Base-by-base conservation (phyloP, 768 basidiomycete species). In the Tulasnella sp. region DNA sequence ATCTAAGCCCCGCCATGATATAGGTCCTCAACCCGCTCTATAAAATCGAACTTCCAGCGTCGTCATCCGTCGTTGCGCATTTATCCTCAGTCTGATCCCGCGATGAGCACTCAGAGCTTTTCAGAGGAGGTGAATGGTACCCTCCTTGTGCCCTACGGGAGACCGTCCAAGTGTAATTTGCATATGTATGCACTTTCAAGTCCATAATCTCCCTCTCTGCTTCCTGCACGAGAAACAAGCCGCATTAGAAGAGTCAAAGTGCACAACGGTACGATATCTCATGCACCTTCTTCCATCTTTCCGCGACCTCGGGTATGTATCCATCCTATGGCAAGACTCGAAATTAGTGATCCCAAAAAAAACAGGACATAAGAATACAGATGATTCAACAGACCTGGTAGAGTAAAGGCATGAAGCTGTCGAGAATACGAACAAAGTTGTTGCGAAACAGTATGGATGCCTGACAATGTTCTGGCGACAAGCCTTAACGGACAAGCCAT, bases 111-210 rank as follows among this genome's bases (percentile, higher is more conserved):
- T 38, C 34, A 15, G 34, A 38, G 15, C 15, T 15, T 7, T 5
- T 38, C 15, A 15, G 34, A 38, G 34, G 34, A 38, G 34, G 34
- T 5, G 5, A 15, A 34, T 41, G 44, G 1, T 7, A 3, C 21
- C 27, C 41, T 9, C 21, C 41, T 43, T 8, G 11, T n/a, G 24
- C 25, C 54, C 34, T 51, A n/a, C 30, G 54, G 15, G 25, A 42
- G 5, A 55, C 44, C 22, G 57, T 59, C 57, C 57, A 59, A 4
- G 57, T 59, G 44, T 46, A 59, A 9, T 59, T 59, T 2, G 24
- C 57, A 43, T 59, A 50, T 8, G 10, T 31, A 24, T 50, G 44
- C 2, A 50, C n/a, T 34, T 30, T 59, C 57, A 59, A 30, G 17
- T 59, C 57, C 8, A 59, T 21, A 8, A 59, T 30, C 38, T 59